Conservation (phyloP, 2,329 filamentous ascomycete genomes). For the Pseudocercospora ulei region DNA sequence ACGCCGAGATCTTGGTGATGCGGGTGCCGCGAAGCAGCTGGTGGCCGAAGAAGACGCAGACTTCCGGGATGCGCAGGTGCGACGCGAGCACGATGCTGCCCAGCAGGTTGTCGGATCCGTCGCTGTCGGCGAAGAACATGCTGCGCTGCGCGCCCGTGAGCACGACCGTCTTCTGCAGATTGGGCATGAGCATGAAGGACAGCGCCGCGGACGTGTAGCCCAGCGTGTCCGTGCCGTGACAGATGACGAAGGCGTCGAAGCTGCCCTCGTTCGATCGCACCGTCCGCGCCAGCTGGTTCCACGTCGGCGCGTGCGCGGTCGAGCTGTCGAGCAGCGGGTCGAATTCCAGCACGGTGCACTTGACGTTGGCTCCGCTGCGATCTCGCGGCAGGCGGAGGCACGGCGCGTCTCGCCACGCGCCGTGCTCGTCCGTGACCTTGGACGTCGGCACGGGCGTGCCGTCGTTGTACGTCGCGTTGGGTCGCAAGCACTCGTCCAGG, state of each 20-base stretch:
- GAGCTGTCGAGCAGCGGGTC: slow-evolving; percentile 76
- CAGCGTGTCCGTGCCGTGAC: slow-evolving; percentile 83
- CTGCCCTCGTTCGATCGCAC: slow-evolving; percentile 75
- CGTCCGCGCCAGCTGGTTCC: slow-evolving; percentile 72
- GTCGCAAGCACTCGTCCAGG: slow-evolving; percentile 69
- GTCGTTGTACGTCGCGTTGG: slow-evolving; percentile 79
- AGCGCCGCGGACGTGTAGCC: slow-evolving; percentile 80
- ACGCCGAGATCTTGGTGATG: slow-evolving; percentile 77
- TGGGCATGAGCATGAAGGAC: slow-evolving; percentile 76
- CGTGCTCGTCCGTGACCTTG: slow-evolving; percentile 25
- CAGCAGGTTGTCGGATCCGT: slow-evolving; percentile 82
- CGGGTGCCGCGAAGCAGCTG: slow-evolving; percentile 81
- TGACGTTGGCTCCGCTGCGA: slow-evolving; percentile 67
- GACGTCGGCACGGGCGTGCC: slow-evolving; percentile 42
- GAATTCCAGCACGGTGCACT: slow-evolving; percentile 79
- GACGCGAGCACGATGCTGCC: slow-evolving; percentile 82
- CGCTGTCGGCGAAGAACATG: slow-evolving; percentile 82
- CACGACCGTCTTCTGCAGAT: slow-evolving; percentile 83
- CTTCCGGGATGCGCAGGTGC: slow-evolving; percentile 86
- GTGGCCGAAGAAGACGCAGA: slow-evolving; percentile 89
- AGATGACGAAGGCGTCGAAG: slow-evolving; percentile 82
- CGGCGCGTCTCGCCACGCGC: slow-evolving; percentile 39
- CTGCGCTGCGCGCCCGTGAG: slow-evolving; percentile 63
- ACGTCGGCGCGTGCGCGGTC: slow-evolving; percentile 76
- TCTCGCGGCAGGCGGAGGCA: slow-evolving; percentile 71